Percentiles rank a stretch among this genome's conserved stretches.
Evolutionary conservation across 352 stramenopile genomes (phyloP).

Genomic region (Globisporangium barbulae): DNA sequence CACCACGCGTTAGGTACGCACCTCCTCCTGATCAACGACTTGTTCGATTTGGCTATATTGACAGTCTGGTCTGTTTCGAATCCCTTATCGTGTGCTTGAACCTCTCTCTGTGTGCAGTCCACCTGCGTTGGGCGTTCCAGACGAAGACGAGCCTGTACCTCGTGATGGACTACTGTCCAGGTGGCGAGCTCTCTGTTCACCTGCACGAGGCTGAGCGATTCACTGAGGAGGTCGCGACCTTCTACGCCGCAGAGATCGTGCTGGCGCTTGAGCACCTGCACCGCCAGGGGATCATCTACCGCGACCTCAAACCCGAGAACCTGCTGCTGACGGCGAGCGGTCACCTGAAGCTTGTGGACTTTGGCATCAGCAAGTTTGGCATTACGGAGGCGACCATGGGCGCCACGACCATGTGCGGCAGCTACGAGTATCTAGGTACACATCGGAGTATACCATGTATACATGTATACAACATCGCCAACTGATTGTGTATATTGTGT

Average conservation of each 20-base stretch:
- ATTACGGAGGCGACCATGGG: slow-evolving; percentile 62
- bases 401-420: slow-evolving; percentile 67
- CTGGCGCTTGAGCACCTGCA: slow-evolving; percentile 81
- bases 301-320: slow-evolving; percentile 83
- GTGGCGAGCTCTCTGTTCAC: slow-evolving; percentile 62
- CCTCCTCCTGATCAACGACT: neutral
- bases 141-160: slow-evolving; percentile 56
- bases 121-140: slow-evolving; percentile 81
- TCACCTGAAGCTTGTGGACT: slow-evolving; percentile 80
- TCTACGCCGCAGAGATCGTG: slow-evolving; percentile 73
- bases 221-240: slow-evolving; percentile 45
- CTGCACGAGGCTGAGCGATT: slow-evolving; percentile 48
- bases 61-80: neutral
- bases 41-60: neutral
- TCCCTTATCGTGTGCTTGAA: neutral
- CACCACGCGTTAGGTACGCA: slow-evolving; percentile 53
- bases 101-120: slow-evolving; percentile 31
- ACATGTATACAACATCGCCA: neutral
- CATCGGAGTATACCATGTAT: slow-evolving; percentile 7
- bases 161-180: slow-evolving; percentile 83
- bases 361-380: slow-evolving; percentile 82
- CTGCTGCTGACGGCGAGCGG: slow-evolving; percentile 59
- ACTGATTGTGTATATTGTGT: neutral
- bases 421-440: slow-evolving; percentile 78
- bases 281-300: slow-evolving; percentile 79